Evolutionary conservation across 495 filamentous ascomycete species (phyloP), one percentile per base, ranked within the genome.

Genomic region (Tuber calosporum): DNA sequence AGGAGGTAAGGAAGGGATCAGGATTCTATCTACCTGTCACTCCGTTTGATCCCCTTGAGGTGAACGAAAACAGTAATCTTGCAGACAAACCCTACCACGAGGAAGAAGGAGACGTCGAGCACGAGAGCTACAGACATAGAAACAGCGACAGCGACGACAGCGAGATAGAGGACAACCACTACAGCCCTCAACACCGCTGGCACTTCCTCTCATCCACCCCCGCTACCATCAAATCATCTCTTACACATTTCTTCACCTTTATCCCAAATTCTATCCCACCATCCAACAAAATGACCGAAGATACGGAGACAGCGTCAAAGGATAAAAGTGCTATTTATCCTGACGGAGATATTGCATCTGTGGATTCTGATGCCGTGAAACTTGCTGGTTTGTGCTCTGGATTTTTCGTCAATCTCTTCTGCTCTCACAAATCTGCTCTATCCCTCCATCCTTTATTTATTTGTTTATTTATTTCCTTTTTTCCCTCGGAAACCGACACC

Each of bases 291-390:
- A 62, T 62, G 53, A 30, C 53, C 26, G 34, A 26, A 34, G 53
- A 34, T 26, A 26, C 13, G 11, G 53, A 62, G 3, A 62, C 53
- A 62, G 34, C 15, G 26, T 19, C 11, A 15, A 62, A 62, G 6
- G 53, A 34, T 17, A 34, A 62, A 30, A 62, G 34, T 15, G 11
- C 4, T 30, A 34, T 30, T 67, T 45, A 74, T 42, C 26, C 20
- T 22, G 76, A 75, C 19, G 45, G 30, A 8, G 69, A 79, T 68
- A 45, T 22, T 13, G 20, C 66, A 41, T 69, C 74, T 11, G 34
- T 79, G 6, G 80, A 82, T 48, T 71, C 72, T 6, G 80, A 82
- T 75, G 73, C 81, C 34, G 77, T 75, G 17, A 82, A 82, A 69
- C 45, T 82, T 40, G 80, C 80, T 74, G 80, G 76, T 78, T 66